Percentiles rank a stretch among this genome's conserved stretches.
Evolutionary conservation across 495 filamentous ascomycete species (phyloP).

Genomic region (Annulohypoxylon stygium): DNA sequence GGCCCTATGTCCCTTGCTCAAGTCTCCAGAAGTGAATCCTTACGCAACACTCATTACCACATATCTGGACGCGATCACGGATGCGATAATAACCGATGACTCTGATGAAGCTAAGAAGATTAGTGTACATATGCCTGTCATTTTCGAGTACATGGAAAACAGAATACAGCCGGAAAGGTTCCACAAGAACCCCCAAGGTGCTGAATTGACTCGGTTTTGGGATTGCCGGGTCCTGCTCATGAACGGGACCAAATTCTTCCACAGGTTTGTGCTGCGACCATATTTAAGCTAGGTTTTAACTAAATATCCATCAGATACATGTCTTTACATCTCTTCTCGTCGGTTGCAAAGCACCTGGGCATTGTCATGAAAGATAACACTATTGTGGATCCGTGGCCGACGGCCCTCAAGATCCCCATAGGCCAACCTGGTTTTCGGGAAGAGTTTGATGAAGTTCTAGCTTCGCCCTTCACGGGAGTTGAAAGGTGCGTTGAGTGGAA

Average conservation of each 20-base stretch:
- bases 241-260: constrained; percentile 36
- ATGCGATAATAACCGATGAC: not conserved
- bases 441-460: constrained; percentile 48
- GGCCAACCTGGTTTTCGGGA: constrained; percentile 52
- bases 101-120: too few relatives aligned
- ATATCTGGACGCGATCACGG: constrained; percentile 47
- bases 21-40: constrained; percentile 33
- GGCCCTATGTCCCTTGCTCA: constrained; percentile 44
- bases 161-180: not conserved
- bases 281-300: not conserved
- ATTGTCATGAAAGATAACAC: constrained; percentile 54
- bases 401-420: constrained; percentile 49
- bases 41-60: constrained; percentile 51
- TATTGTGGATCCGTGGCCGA: constrained; percentile 58
- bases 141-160: not conserved
- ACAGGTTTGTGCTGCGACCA: constrained; percentile 14
- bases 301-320: constrained; percentile 16
- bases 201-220: constrained; percentile 17
- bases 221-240: constrained; percentile 11
- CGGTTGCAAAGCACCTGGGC: not conserved
- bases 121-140: too few relatives aligned
- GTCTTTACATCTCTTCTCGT: not conserved
- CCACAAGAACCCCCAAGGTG: not conserved
- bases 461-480: constrained; percentile 24
- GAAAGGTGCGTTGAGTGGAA: constrained; percentile 60